These are phyloP conservation scores for Corallochytrium limacisporum DNA, from an alignment of 78 protist genomes.

Conservation along the genomic window DNA sequence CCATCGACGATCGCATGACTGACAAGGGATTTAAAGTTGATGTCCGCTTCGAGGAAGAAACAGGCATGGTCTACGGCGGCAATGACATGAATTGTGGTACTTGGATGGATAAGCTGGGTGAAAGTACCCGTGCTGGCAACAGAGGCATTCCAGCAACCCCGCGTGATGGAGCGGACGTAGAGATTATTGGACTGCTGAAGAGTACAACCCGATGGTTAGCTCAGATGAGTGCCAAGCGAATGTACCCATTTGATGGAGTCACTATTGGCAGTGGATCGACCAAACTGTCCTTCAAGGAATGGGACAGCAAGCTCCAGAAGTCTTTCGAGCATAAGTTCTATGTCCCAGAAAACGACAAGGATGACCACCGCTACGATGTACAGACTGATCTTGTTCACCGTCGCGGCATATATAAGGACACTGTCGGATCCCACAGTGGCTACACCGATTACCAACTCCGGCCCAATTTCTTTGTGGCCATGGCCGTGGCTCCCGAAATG, in stretches of 20 bases:
- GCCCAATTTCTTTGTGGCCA: constrained; percentile 70
- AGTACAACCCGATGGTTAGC: constrained; percentile 27
- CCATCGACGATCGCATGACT: constrained; percentile 66
- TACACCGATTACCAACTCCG: constrained; percentile 74
- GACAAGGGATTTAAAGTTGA: constrained; percentile 59
- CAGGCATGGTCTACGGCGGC: constrained; percentile 79
- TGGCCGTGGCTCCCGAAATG: constrained; percentile 50
- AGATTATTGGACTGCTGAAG: constrained; percentile 51
- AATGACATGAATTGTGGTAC: constrained; percentile 69
- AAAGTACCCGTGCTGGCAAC: constrained; percentile 12
- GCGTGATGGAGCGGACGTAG: constrained; percentile 83
- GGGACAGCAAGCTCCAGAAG: constrained; percentile 34
- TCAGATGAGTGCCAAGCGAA: neutral
- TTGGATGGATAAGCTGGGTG: constrained; percentile 97
- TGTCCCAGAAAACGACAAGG: constrained; percentile 25
- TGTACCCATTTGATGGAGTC: neutral
- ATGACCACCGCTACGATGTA: constrained; percentile 8
- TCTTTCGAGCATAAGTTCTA: constrained; percentile 45
- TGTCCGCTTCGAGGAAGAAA: constrained; percentile 18
- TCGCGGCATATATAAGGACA: constrained; percentile 73
- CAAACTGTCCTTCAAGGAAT: constrained; percentile 17
- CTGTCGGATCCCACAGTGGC: constrained; percentile 29
- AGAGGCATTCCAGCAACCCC: constrained; percentile 82
- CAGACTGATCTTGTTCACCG: constrained; percentile 27
- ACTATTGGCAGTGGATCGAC: neutral